phyloP scores from a whole-genome alignment of 2,329 filamentous ascomycete species.

The Diaporthe sp. region DNA sequence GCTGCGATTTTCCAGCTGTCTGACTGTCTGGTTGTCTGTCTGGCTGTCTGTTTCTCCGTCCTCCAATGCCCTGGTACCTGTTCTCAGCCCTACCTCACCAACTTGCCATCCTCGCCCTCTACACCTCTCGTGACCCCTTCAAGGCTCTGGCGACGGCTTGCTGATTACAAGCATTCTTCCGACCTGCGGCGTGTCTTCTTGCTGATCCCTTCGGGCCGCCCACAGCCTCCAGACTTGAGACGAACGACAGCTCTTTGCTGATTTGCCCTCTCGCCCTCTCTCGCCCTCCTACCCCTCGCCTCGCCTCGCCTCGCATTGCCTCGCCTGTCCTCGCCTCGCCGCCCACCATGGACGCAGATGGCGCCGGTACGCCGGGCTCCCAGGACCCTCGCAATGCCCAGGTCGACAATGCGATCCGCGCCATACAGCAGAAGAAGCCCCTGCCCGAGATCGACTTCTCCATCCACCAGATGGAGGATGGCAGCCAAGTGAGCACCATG shows the following conservation, averaged over 20 bases:
- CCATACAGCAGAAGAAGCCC: conserved; percentile 94
- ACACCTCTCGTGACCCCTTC: conserved; percentile 26
- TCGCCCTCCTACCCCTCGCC: conserved; percentile 20
- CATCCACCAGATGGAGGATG: conserved; percentile 98
- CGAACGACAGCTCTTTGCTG: conserved; percentile 22
- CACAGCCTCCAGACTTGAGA: conserved; percentile 10
- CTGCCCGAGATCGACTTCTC: conserved; percentile 99
- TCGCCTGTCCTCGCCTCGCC: conserved; percentile 30
- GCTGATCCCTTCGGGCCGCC: conserved; percentile 4
- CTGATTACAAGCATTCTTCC: neutral
- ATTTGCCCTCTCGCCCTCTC: conserved; percentile 34
- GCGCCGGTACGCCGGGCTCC: conserved; percentile 52
- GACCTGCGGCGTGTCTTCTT: neutral
- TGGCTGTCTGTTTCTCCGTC: conserved; percentile 32
- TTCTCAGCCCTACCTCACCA: conserved; percentile 46
- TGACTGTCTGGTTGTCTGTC: conserved; percentile 25
- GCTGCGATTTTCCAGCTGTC: conserved; percentile 39
- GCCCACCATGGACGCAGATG: conserved; percentile 65
- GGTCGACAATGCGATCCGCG: conserved; percentile 91
- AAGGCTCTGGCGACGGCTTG: conserved; percentile 38
- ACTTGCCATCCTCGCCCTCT: conserved; percentile 40
- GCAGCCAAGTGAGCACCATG: conserved; percentile 91
- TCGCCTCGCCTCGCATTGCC: conserved; percentile 15
- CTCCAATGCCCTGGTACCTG: conserved; percentile 26
- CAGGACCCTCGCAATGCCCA: conserved; percentile 68